These are phyloP conservation scores for Sphagnum fallax DNA, from an alignment of 228 moss, liverwort and hornwort genomes.

Conservation along the genomic window DNA sequence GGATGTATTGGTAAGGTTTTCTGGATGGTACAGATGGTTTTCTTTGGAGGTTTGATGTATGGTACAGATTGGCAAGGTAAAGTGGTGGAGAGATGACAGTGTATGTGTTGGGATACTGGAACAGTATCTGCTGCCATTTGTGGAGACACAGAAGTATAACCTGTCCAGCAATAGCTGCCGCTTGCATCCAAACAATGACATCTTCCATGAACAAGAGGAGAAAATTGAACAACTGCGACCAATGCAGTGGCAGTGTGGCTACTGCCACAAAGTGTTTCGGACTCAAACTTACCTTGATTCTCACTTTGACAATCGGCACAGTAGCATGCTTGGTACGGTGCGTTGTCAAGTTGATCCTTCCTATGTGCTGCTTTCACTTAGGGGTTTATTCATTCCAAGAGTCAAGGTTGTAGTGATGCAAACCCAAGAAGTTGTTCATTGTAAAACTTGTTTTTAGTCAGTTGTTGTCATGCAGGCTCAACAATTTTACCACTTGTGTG, in stretches of 20 bases:
- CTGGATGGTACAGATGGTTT: too few relatives aligned
- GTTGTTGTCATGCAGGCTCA: too few relatives aligned
- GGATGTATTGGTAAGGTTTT: too few relatives aligned
- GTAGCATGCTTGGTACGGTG: slow-evolving; percentile 60
- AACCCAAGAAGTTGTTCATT: too few relatives aligned
- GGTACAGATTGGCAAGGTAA: background rate
- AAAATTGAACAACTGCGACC: slow-evolving; percentile 66
- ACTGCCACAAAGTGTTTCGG: slow-evolving; percentile 86
- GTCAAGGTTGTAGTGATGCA: too few relatives aligned
- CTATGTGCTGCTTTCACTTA: too few relatives aligned
- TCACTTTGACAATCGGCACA: slow-evolving; percentile 87
- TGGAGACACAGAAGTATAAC: slow-evolving; percentile 70
- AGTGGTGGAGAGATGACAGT: background rate
- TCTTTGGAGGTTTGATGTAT: background rate
- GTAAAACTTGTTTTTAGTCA: too few relatives aligned
- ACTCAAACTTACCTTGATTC: slow-evolving; percentile 64
- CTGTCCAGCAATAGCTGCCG: slow-evolving; percentile 65
- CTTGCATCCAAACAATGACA: slow-evolving; percentile 60
- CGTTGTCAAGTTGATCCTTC: background rate
- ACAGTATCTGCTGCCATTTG: slow-evolving; percentile 86
- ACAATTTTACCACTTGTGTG: too few relatives aligned
- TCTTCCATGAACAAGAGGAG: slow-evolving; percentile 71
- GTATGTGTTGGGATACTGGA: slow-evolving; percentile 17
- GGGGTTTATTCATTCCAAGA: too few relatives aligned
- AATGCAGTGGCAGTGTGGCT: slow-evolving; percentile 85